Base-by-base conservation (phyloP, 345 rosid genomes). In the Sisymbrium altissimum region DNA sequence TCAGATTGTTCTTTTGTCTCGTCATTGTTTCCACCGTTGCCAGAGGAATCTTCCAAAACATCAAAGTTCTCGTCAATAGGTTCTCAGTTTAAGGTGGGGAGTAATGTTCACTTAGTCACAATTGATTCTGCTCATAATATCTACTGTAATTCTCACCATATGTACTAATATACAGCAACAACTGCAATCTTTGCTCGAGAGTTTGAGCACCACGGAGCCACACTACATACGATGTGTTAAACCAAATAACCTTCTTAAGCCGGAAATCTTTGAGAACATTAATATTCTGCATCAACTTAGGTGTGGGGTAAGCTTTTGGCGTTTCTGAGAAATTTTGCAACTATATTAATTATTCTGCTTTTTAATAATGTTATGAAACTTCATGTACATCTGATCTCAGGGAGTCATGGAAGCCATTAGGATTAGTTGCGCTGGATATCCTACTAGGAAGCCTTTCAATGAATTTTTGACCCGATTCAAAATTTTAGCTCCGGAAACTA, bases 401-500 rank as follows among this genome's bases (percentile, higher is more conserved):
- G 99, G 99, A 64, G 99, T 95, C 78, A 86, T 95, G 97, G 99
- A 95, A 73, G 99, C 99, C 78, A 92, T 95, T 80, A 85, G 99
- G 81, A 95, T 95, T 68, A 95, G 99, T 78, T 92, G 97, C 75
- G 99, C 97, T 35, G 99, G 99, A 61, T 92, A 83, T 80, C 99
- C 99, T 55, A 88, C 99, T 55, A 83, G 99, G 82, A 95, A 82
- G 84, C 69, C 83, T 30, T 95, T 95, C 76, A 78, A 76, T 68
- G 99, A 95, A 78, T 92, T 95, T 64, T 55, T 79, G 60, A 72
- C 68, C 67, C 92, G 97, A 17, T 95, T 95, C 82, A 71, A 78
- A 72, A 79, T 95, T 36, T 84, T 95, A 58, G 88, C 93, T 35
- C 88, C 99, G 0, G 87, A 86, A 62, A 83, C 80, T 65, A 61